A percentile compares a stretch with the other conserved stretches of the same genome.
Evolutionary conservation across 305 asterid species (phyloP).

Genomic region (Fraxinus dipetala): DNA sequence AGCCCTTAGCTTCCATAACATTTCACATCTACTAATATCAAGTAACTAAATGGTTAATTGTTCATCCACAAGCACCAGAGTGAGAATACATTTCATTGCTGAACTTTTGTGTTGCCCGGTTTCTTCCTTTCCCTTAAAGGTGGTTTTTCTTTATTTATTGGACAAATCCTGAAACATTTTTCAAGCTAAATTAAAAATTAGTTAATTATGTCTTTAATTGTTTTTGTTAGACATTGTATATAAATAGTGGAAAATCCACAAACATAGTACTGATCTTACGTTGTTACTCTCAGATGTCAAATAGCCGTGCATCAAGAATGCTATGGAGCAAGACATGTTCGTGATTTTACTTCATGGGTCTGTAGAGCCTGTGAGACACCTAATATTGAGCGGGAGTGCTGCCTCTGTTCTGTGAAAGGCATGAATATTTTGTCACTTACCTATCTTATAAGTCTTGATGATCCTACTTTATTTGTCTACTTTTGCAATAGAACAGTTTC

Average conservation of each 20-base stretch:
- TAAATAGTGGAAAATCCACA: neutral
- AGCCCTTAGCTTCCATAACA: neutral
- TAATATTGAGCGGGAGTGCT: constrained; percentile 87
- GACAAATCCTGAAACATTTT: neutral
- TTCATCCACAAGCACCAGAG: neutral
- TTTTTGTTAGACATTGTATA: neutral
- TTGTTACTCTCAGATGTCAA: constrained; percentile 69
- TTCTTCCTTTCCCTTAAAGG: neutral
- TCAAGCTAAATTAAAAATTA: neutral
- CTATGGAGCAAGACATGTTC: constrained; percentile 92
- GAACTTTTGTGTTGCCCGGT: neutral
- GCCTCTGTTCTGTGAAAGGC: constrained; percentile 99
- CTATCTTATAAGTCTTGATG: neutral
- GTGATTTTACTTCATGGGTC: constrained; percentile 97
- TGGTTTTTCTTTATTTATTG: constrained; percentile 12
- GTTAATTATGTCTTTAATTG: neutral
- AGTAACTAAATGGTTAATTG: neutral
- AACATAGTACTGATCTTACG: constrained; percentile 16
- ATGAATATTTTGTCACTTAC: constrained; percentile 25
- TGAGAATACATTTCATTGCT: constrained; percentile 2
- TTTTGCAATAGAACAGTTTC: constrained; percentile 13
- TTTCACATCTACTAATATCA: neutral
- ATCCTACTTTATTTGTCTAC: neutral
- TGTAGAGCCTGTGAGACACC: constrained; percentile 96
- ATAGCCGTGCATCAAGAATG: constrained; percentile 99